Percentiles rank a stretch among this genome's conserved stretches.
phyloP scores from a whole-genome alignment of 2,329 filamentous ascomycete genomes.

The Xylariaceae sp. region DNA sequence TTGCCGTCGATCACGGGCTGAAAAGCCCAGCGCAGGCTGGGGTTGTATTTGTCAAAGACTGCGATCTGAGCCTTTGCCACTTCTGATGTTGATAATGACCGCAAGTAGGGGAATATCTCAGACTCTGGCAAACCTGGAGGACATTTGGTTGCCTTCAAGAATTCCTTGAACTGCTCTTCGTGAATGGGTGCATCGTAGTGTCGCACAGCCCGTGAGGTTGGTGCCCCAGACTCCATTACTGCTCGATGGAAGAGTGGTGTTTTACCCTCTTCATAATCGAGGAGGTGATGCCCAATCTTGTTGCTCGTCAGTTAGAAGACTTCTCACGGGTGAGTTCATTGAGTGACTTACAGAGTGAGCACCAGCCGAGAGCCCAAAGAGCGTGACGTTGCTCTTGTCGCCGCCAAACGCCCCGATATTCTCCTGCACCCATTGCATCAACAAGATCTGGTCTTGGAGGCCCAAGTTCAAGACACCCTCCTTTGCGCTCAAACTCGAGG shows the following conservation, averaged over 20 bases:
- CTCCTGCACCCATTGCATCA: slow-evolving; percentile 51
- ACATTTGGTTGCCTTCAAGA: slow-evolving; percentile 45
- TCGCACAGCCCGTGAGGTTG: slow-evolving; percentile 35
- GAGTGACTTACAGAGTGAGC: slow-evolving; percentile 41
- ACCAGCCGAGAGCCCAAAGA: slow-evolving; percentile 46
- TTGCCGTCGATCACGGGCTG: slow-evolving; percentile 47
- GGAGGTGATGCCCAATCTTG: slow-evolving; percentile 53
- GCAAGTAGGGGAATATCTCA: slow-evolving; percentile 42
- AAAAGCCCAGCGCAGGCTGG: slow-evolving; percentile 42
- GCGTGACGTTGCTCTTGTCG: slow-evolving; percentile 42
- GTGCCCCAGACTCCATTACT: slow-evolving; percentile 36
- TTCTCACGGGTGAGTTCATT: no score
- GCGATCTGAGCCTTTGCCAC: slow-evolving; percentile 29
- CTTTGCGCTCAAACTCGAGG: slow-evolving; percentile 41
- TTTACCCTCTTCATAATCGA: slow-evolving; percentile 34
- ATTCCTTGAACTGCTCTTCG: slow-evolving; percentile 44
- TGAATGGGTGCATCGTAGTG: slow-evolving; percentile 42
- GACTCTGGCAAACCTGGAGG: slow-evolving; percentile 39
- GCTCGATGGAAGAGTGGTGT: slow-evolving; percentile 30
- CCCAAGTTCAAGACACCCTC: slow-evolving; percentile 56
- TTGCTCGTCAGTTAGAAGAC: neutral
- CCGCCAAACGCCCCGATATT: slow-evolving; percentile 52
- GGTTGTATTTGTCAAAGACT: slow-evolving; percentile 31
- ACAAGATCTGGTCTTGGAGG: slow-evolving; percentile 45
- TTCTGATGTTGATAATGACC: slow-evolving; percentile 25